Percentiles rank a stretch among this genome's conserved stretches.
Conservation (phyloP, 495 filamentous ascomycete genomes). For the Tuber brumale region DNA sequence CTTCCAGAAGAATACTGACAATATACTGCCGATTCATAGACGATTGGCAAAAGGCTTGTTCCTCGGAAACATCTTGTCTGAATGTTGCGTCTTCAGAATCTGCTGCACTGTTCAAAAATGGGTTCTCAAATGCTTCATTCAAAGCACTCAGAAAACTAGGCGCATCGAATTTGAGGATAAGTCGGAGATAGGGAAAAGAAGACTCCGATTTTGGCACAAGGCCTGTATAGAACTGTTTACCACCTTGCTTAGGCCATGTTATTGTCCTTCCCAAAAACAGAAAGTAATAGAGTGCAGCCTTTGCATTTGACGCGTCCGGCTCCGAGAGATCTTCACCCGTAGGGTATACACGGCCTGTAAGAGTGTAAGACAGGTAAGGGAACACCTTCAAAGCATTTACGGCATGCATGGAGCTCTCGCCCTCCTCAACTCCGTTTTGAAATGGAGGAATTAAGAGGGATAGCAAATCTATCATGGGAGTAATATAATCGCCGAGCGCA, state of each 20-base stretch:
- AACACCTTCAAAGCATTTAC: slow-evolving; percentile 84
- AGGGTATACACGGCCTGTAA: slow-evolving; percentile 86
- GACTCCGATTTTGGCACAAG: slow-evolving; percentile 51
- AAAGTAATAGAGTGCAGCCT: slow-evolving; percentile 83
- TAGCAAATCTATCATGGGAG: slow-evolving; percentile 78
- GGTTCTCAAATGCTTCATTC: slow-evolving; percentile 95
- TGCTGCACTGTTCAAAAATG: slow-evolving; percentile 67
- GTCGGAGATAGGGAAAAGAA: slow-evolving; percentile 72
- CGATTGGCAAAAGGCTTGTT: slow-evolving; percentile 60
- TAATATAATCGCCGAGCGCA: slow-evolving; percentile 79
- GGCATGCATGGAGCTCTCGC: slow-evolving; percentile 48
- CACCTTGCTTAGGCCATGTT: slow-evolving; percentile 55
- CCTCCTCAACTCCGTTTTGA: slow-evolving; percentile 48
- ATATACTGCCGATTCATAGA: slow-evolving; percentile 86
- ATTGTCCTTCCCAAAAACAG: slow-evolving; percentile 76
- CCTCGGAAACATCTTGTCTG: slow-evolving; percentile 51
- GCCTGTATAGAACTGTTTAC: slow-evolving; percentile 52
- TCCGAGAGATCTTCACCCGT: slow-evolving; percentile 69
- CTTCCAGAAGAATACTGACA: slow-evolving; percentile 77
- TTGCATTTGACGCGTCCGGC: slow-evolving; percentile 62
- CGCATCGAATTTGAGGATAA: slow-evolving; percentile 80
- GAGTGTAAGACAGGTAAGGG: slow-evolving; percentile 85
- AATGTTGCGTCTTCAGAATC: slow-evolving; percentile 51
- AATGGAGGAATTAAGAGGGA: slow-evolving; percentile 58
- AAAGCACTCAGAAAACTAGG: slow-evolving; percentile 89